A percentile compares a stretch with the other conserved stretches of the same genome.
Conservation (phyloP, 2,329 filamentous ascomycete genomes). For the Aspergillus pseudoglaucus region DNA sequence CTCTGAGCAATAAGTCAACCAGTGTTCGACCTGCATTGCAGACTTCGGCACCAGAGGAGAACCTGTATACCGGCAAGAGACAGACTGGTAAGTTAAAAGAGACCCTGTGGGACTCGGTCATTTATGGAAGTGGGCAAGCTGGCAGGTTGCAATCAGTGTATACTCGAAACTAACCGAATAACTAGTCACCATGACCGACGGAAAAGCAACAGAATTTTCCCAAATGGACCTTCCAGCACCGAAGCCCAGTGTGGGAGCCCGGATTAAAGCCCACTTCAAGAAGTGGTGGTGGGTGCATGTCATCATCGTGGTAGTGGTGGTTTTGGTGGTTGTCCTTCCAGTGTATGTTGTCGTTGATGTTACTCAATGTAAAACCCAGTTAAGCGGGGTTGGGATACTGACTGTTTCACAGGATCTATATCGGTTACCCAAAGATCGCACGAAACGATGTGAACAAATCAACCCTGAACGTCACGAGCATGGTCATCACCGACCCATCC, state of each 20-base stretch:
- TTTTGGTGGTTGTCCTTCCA: constrained; percentile 50
- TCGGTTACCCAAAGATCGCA: constrained; percentile 53
- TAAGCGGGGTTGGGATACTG: background rate
- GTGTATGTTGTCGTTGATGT: constrained; percentile 40
- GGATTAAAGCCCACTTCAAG: constrained; percentile 29
- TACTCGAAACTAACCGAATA: background rate
- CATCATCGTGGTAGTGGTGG: constrained; percentile 44
- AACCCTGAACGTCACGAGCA: constrained; percentile 44
- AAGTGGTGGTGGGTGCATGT: constrained; percentile 51
- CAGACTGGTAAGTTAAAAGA: no score
- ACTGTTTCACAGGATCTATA: constrained; percentile 45
- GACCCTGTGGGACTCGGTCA: no score
- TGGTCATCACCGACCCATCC: constrained; percentile 47
- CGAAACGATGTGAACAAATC: constrained; percentile 50
- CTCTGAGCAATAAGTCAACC: no score
- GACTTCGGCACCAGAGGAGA: no score
- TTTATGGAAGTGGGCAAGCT: background rate
- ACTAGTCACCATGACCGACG: constrained; percentile 9
- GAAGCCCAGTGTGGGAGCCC: constrained; percentile 20
- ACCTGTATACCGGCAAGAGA: no score
- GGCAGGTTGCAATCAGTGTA: background rate
- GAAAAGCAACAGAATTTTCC: constrained; percentile 14
- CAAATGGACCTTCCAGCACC: constrained; percentile 2
- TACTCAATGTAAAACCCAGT: background rate
- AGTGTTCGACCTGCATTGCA: no score